These are phyloP conservation scores for Tuber magnatum DNA, from an alignment of 495 filamentous ascomycete species.

Conservation along the genomic window DNA sequence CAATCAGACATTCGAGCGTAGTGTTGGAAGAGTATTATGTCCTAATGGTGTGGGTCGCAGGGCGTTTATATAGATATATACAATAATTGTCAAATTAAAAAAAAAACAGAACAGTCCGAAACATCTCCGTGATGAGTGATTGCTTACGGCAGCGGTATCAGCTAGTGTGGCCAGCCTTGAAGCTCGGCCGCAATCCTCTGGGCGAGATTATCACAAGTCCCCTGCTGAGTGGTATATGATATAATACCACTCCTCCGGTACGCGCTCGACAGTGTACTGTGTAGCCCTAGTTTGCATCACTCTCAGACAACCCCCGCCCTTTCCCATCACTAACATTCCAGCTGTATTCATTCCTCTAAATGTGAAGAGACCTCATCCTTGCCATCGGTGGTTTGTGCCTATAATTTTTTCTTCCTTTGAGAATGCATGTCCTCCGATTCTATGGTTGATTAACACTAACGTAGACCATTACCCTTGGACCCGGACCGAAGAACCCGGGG, in stretches of 20 bases:
- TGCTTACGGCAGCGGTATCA: background rate
- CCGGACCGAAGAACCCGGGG: background rate
- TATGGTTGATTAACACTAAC: background rate
- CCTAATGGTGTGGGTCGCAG: too few relatives aligned
- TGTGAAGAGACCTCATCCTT: background rate
- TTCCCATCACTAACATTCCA: background rate
- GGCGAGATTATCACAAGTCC: background rate
- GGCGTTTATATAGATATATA: too few relatives aligned
- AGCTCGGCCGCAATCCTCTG: background rate
- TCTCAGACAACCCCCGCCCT: background rate
- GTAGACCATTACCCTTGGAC: too few relatives aligned
- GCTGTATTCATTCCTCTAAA: background rate
- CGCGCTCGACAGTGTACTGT: background rate
- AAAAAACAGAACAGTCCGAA: background rate
- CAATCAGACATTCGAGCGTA: too few relatives aligned
- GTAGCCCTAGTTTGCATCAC: background rate
- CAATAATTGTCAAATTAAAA: too few relatives aligned
- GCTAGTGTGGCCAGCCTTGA: background rate
- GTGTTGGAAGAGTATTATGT: too few relatives aligned
- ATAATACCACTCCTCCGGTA: background rate
- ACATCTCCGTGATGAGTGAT: background rate
- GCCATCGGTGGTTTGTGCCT: background rate
- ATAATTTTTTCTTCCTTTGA: background rate
- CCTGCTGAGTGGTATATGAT: background rate
- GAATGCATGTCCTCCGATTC: background rate